A percentile compares a stretch with the other conserved stretches of the same genome.
Evolutionary conservation across 495 filamentous ascomycete genomes (phyloP).

Genomic region (Aspergillus ellipticus): DNA sequence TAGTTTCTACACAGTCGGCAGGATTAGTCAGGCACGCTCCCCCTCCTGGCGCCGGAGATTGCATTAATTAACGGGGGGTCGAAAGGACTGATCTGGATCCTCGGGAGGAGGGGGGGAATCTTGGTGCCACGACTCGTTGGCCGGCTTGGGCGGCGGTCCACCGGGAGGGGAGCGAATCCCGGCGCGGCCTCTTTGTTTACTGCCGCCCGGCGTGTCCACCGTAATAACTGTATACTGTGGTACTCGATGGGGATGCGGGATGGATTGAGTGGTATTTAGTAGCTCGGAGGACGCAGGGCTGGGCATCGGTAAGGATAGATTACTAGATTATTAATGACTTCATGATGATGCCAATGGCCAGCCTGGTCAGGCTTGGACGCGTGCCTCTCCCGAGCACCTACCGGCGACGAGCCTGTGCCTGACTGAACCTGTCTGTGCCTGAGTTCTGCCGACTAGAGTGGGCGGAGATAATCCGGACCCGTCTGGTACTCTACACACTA

Average conservation of each 20-base stretch:
- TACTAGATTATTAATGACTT: neutral
- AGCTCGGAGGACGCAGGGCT: too few relatives aligned
- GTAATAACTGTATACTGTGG: too few relatives aligned
- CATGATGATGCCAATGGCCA: neutral
- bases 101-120: neutral
- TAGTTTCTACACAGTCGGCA: too few relatives aligned
- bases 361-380: neutral
- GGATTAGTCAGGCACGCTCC: neutral
- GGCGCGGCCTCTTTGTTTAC: neutral
- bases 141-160: neutral
- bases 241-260: neutral
- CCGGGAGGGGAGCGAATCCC: neutral
- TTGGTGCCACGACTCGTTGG: neutral
- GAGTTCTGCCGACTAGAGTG: neutral
- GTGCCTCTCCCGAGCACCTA: neutral
- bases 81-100: constrained; percentile 4
- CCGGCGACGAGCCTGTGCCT: neutral
- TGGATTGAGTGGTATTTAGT: neutral
- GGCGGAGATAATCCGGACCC: neutral
- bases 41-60: constrained; percentile 2
- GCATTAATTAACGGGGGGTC: constrained; percentile 1
- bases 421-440: neutral
- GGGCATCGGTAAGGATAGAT: too few relatives aligned
- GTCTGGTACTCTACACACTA: neutral
- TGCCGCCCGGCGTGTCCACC: too few relatives aligned